Conservation (phyloP, 345 rosid genomes). For the Populus ilicifolia region DNA sequence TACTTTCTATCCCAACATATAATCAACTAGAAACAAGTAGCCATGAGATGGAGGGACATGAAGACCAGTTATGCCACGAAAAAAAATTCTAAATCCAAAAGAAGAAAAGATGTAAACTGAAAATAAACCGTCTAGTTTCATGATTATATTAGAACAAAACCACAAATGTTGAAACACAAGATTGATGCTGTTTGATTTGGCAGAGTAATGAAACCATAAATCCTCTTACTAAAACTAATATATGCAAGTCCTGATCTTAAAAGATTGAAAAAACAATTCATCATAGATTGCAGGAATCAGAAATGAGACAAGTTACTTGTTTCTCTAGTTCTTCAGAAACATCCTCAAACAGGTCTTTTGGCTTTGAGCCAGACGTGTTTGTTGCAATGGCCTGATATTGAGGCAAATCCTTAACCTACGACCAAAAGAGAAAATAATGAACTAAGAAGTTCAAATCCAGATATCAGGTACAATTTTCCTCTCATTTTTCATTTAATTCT, state of each 20-base stretch:
- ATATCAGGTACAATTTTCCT: neutral
- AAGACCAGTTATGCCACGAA: too few species aligned
- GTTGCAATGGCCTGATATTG: conserved; percentile 88
- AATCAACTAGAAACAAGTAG: too few species aligned
- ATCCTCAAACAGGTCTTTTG: conserved; percentile 95
- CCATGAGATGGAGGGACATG: too few species aligned
- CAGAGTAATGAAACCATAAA: neutral
- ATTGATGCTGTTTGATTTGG: neutral
- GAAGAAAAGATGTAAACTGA: neutral
- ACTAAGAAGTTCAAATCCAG: neutral
- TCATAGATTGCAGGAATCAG: neutral
- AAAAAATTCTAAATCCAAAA: neutral
- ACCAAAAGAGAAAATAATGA: neutral
- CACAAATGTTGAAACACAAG: too few species aligned
- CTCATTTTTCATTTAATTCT: neutral
- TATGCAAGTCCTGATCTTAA: neutral
- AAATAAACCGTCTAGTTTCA: neutral
- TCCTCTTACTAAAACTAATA: neutral
- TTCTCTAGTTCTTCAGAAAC: conserved; percentile 73
- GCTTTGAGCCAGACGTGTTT: conserved; percentile 82
- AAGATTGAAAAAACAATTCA: neutral
- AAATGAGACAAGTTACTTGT: conserved; percentile 43
- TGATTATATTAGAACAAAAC: too few species aligned
- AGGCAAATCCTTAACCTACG: conserved; percentile 73
- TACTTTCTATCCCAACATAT: too few species aligned